Evolutionary conservation across 2,329 filamentous ascomycete genomes (phyloP).

Genomic region (Cyphellophora europaea): DNA sequence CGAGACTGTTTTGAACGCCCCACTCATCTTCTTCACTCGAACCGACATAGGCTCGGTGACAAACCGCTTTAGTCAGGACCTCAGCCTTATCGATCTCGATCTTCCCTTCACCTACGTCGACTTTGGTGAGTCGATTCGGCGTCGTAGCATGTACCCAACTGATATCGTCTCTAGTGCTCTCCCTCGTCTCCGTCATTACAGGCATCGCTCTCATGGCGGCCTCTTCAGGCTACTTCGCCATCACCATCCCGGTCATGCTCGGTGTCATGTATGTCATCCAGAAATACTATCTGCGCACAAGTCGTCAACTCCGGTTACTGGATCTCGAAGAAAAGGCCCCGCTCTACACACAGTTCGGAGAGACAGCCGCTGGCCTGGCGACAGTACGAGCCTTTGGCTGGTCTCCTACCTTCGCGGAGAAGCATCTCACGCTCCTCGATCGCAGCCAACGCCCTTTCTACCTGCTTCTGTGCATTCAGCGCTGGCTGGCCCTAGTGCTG

Average conservation of each 20-base stretch:
- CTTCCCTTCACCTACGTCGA: conserved; percentile 29
- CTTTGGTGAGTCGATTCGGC: too few relatives aligned
- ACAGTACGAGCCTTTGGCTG: conserved; percentile 51
- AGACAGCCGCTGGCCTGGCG: conserved; percentile 45
- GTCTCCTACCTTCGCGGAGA: conserved; percentile 33
- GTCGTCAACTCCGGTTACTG: conserved; percentile 49
- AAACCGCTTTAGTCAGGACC: conserved; percentile 36
- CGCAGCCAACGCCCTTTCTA: conserved; percentile 49
- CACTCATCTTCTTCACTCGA: conserved; percentile 33
- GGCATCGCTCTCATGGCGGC: conserved; percentile 41
- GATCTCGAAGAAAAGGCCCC: conserved; percentile 55
- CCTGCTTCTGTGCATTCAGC: conserved; percentile 46
- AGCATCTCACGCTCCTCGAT: conserved; percentile 42
- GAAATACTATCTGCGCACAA: conserved; percentile 51
- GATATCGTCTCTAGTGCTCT: too few relatives aligned
- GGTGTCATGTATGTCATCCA: conserved; percentile 42
- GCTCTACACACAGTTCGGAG: conserved; percentile 48
- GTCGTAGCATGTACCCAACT: too few relatives aligned
- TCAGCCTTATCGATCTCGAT: conserved; percentile 35
- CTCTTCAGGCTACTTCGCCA: conserved; percentile 37
- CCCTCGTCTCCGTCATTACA: conserved; percentile 28
- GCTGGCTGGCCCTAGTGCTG: conserved; percentile 46
- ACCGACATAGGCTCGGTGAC: conserved; percentile 32
- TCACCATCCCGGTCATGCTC: conserved; percentile 42
- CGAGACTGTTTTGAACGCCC: conserved; percentile 37